Base-by-base conservation (phyloP, 2,329 filamentous ascomycete species). In the Fusarium proliferatum region DNA sequence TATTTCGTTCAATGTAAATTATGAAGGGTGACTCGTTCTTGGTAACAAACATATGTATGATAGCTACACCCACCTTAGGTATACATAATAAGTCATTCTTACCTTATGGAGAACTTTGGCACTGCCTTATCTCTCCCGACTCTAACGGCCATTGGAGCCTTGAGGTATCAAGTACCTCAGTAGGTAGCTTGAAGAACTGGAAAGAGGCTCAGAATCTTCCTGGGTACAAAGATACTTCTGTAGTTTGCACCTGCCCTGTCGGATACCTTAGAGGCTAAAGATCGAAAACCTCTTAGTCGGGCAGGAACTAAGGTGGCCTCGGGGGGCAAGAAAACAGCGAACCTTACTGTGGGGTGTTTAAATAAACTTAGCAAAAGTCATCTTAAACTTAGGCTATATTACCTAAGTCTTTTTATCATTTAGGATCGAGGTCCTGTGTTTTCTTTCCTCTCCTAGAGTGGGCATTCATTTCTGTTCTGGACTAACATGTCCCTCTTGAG, bases 1-100 rank as follows among this genome's bases (percentile, higher is more conserved):
- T 62, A 26, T 46, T 58, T 67, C 33, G 16, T 42, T 41, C 61
- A 28, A 57, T 52, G 48, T 57, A 56, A 56, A 60, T 70, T 38
- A 58, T 49, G 23, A 60, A 30, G 53, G 49, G 39, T n/a, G 26
- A n/a, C 56, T 26, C 34, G 39, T 43, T 39, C 49, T 28, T 55
- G 15, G 34, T 7, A 34, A 36, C n/a, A 52, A 12, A 33, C 33
- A 13, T 45, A 49, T 61, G 52, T 71, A 66, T 71, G 56, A 69
- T 64, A 64, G 41, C n/a, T 52, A 36, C 30, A 51, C 16, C 21
- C 21, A 48, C 48, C 48, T 19, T 19, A 19, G 13, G 39, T 19
- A 52, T 19, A 52, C 30, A 30, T 23, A 34, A 52, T 34, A 52
- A 12, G n/a, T 23, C 28, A 34, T 49, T 23, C n/a, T 34, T 36